phyloP scores from a whole-genome alignment of 2,329 filamentous ascomycete genomes.

The Talaromyces sp. region DNA sequence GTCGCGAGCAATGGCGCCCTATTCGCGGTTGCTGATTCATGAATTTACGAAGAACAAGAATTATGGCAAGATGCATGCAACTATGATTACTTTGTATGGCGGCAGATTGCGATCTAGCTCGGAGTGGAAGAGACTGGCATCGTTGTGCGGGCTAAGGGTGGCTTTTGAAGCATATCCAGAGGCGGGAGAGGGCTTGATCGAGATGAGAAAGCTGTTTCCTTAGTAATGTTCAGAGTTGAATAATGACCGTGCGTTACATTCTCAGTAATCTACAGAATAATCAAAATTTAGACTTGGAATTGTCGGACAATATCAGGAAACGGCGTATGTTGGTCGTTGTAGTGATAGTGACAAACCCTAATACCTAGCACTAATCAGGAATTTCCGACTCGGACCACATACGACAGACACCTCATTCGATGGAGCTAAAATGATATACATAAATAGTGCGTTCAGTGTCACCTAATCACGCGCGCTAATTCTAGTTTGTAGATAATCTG shows the following conservation, averaged over 20 bases:
- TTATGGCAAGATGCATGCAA: slow-evolving; percentile 36
- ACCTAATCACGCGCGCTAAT: background rate
- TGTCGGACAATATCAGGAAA: background rate
- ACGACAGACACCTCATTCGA: background rate
- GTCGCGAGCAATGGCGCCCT: slow-evolving; percentile 32
- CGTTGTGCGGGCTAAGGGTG: slow-evolving; percentile 31
- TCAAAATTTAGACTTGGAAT: background rate
- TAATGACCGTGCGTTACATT: background rate
- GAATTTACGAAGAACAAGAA: slow-evolving; percentile 37
- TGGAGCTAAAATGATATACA: background rate
- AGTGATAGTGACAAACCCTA: background rate
- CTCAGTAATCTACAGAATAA: background rate
- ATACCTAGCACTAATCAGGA: background rate
- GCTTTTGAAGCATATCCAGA: slow-evolving; percentile 36
- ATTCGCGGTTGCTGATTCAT: slow-evolving; percentile 35
- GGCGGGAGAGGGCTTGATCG: slow-evolving; percentile 34
- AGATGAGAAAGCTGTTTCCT: slow-evolving; percentile 29
- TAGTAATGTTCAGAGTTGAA: background rate
- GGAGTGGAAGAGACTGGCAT: slow-evolving; percentile 36
- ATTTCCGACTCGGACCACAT: background rate
- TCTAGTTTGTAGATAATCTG: slow-evolving; percentile 4
- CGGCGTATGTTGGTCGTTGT: background rate
- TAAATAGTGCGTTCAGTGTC: background rate
- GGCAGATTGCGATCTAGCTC: slow-evolving; percentile 33
- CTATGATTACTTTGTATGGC: slow-evolving; percentile 37